phyloP scores from a whole-genome alignment of 176 grass and related monocot species.

The Avena eriantha region DNA sequence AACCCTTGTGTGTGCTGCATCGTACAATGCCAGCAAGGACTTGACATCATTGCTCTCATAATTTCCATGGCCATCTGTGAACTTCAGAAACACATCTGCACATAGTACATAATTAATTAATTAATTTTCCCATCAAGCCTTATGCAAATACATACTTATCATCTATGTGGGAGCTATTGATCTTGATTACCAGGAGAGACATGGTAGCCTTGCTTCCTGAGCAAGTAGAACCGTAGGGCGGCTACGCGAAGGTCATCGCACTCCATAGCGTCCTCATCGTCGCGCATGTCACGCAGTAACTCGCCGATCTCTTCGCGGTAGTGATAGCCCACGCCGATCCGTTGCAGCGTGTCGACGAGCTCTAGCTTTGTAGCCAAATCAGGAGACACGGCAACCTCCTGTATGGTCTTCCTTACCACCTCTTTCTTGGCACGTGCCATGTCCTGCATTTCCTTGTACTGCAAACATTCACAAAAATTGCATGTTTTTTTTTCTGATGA shows the following conservation, averaged over 20 bases:
- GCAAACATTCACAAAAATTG: not conserved
- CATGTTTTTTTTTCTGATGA: not conserved
- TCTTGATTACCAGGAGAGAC: constrained; percentile 3
- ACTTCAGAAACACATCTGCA: constrained; percentile 57
- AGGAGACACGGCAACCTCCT: not conserved
- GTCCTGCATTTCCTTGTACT: constrained; percentile 30
- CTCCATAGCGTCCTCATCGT: not conserved
- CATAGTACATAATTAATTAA: not conserved
- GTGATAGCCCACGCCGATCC: constrained; percentile 45
- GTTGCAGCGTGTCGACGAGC: constrained; percentile 46
- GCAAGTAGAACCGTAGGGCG: constrained; percentile 40
- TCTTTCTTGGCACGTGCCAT: not conserved
- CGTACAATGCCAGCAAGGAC: constrained; percentile 41
- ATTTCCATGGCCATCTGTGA: constrained; percentile 28
- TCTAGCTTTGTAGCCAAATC: constrained; percentile 21
- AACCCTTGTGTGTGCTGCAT: constrained; percentile 42
- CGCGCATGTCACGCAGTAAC: not conserved
- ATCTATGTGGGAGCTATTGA: not conserved
- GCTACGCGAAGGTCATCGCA: not conserved
- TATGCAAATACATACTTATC: not conserved
- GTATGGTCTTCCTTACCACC: constrained; percentile 1
- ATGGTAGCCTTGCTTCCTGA: constrained; percentile 44
- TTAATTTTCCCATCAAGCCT: not conserved
- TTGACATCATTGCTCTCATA: constrained; percentile 19
- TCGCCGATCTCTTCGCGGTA: constrained; percentile 39